Conservation (phyloP, 441 rosid species). For the Hura crepitans region DNA sequence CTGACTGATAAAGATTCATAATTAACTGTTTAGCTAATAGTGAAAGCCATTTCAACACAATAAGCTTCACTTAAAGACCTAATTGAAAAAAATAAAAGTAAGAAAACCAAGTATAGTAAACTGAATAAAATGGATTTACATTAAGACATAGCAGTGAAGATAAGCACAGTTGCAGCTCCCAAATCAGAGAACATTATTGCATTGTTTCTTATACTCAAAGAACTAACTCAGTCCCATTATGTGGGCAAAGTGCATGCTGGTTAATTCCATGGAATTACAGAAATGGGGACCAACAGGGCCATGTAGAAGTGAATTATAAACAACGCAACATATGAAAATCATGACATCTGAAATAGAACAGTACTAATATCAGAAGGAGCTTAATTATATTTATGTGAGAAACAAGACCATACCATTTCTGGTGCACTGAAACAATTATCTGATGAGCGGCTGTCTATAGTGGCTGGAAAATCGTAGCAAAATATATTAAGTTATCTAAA, state of each 20-base stretch:
- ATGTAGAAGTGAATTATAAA: background rate
- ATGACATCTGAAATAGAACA: background rate
- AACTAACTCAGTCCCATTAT: background rate
- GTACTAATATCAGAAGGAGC: background rate
- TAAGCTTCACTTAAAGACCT: background rate
- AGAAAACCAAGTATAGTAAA: background rate
- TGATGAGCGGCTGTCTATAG: slow-evolving; percentile 33
- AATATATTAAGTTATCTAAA: slow-evolving; percentile 28
- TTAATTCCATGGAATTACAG: background rate
- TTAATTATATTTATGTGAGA: slow-evolving; percentile 11
- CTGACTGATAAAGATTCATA: background rate
- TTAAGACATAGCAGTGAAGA: background rate
- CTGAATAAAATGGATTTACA: background rate
- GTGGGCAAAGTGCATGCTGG: background rate
- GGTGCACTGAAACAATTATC: slow-evolving; percentile 33
- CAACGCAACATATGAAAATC: background rate
- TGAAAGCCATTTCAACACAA: background rate
- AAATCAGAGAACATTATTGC: background rate
- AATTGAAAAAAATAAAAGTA: background rate
- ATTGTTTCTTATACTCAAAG: slow-evolving; percentile 7
- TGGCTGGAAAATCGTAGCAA: slow-evolving; percentile 43
- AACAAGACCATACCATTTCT: slow-evolving; percentile 49
- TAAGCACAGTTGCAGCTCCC: background rate
- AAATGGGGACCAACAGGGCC: background rate
- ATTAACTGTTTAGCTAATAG: background rate